These are phyloP conservation scores for Eucalyptus pauciflora DNA, from an alignment of 345 rosid genomes.

Conservation along the genomic window DNA sequence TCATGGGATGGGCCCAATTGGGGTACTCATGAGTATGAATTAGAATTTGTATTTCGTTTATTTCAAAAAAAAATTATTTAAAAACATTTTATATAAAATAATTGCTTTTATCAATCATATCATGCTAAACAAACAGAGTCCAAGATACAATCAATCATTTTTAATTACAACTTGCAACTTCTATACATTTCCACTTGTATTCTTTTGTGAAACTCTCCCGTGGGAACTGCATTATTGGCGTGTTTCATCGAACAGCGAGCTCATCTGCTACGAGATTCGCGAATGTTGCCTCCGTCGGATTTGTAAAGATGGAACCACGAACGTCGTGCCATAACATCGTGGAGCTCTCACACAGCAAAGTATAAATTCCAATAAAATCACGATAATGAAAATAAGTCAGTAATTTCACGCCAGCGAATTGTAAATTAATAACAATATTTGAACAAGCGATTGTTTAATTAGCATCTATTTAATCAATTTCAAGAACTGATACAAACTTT, in stretches of 20 bases:
- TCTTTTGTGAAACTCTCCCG: neutral
- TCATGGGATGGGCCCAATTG: neutral
- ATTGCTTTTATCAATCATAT: rapidly evolving
- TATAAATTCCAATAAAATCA: neutral
- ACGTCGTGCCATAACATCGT: neutral
- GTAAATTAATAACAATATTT: neutral
- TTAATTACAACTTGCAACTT: neutral
- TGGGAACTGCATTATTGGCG: neutral
- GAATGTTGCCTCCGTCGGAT: neutral
- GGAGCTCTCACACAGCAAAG: neutral
- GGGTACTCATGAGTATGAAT: rapidly evolving
- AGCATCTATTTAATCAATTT: neutral
- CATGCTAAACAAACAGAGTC: neutral
- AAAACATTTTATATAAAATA: neutral
- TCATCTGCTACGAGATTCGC: neutral
- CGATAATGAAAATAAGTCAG: neutral
- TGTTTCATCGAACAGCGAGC: neutral
- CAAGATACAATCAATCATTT: neutral
- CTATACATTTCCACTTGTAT: neutral
- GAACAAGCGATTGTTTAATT: neutral
- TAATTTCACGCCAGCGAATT: neutral
- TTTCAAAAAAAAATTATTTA: rapidly evolving
- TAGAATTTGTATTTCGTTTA: neutral
- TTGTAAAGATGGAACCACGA: neutral
- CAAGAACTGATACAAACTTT: neutral